Evolutionary conservation across 305 asterid genomes (phyloP).

Genomic region (Fraxinus dipetala): DNA sequence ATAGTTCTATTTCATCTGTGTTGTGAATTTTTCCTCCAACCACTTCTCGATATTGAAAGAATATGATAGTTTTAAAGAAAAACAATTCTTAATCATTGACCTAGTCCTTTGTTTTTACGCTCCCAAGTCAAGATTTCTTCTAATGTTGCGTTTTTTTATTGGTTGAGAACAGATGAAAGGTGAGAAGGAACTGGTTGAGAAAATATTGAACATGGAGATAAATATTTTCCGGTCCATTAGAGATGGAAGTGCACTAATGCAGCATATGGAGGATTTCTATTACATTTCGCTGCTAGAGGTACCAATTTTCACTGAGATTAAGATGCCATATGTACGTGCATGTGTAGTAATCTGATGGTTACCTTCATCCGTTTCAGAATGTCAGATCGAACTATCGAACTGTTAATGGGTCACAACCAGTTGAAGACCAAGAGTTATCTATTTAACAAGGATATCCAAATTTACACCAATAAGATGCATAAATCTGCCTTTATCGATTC

Average conservation of each 20-base stretch:
- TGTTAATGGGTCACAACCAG: conserved; percentile 41
- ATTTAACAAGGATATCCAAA: conserved; percentile 17
- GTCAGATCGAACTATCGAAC: conserved; percentile 72
- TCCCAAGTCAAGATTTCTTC: background rate
- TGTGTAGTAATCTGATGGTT: background rate
- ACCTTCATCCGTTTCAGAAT: conserved; percentile 37
- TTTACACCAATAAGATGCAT: background rate
- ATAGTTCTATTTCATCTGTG: background rate
- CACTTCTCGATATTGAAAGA: background rate
- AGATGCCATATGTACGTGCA: background rate
- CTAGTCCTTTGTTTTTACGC: background rate
- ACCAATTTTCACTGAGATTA: background rate
- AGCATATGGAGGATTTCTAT: conserved; percentile 98
- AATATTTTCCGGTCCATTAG: conserved; percentile 83
- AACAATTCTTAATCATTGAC: background rate
- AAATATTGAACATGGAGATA: conserved; percentile 86
- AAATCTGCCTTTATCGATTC: conserved; percentile 3
- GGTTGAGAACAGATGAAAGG: conserved; percentile 71
- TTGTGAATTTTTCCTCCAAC: background rate
- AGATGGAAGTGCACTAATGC: conserved; percentile 98
- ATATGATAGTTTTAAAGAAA: background rate
- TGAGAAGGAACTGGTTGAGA: conserved; percentile 83
- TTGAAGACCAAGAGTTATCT: conserved; percentile 31
- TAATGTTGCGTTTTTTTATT: background rate
- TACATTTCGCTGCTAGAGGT: conserved; percentile 87